Percentiles rank a stretch among this genome's conserved stretches.
These are phyloP conservation scores for Datisca glomerata DNA, from an alignment of 306 rosid genomes.

Conservation along the genomic window DNA sequence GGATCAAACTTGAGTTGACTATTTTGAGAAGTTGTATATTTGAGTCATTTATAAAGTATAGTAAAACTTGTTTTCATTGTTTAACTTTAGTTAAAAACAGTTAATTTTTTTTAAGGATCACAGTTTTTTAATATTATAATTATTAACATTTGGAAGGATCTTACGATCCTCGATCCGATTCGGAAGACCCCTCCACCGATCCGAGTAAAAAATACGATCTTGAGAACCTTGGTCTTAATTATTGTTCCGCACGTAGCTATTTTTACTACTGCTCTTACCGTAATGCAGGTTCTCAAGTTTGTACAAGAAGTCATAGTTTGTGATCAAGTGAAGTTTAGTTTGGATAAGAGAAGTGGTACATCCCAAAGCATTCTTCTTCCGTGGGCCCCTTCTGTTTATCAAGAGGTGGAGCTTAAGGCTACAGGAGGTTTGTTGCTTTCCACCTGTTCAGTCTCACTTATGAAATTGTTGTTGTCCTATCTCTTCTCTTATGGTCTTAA, in stretches of 20 bases:
- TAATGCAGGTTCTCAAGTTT: conserved; percentile 37
- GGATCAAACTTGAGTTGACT: too few relatives aligned
- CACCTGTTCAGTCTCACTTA: conserved; percentile 16
- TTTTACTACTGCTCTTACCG: conserved; percentile 4
- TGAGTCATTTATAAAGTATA: too few relatives aligned
- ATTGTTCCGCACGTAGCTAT: conserved; percentile 4
- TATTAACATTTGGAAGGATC: too few relatives aligned
- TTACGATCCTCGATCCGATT: too few relatives aligned
- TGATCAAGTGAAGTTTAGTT: conserved; percentile 49
- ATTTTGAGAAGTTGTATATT: too few relatives aligned
- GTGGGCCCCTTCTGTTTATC: conserved; percentile 75
- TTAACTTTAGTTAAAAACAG: too few relatives aligned
- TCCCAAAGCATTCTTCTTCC: conserved; percentile 50
- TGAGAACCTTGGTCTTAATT: too few relatives aligned
- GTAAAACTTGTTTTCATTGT: too few relatives aligned
- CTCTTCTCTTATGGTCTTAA: conserved; percentile 2
- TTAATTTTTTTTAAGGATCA: too few relatives aligned
- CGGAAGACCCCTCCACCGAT: too few relatives aligned
- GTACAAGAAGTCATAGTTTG: conserved; percentile 65
- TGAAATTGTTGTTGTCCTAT: conserved; percentile 15
- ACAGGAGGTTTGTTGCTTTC: conserved; percentile 60
- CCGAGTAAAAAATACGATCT: too few relatives aligned
- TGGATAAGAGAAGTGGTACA: conserved; percentile 29
- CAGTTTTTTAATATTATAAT: too few relatives aligned
- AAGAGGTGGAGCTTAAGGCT: conserved; percentile 70